These are phyloP conservation scores for Zizania palustris DNA, from an alignment of 202 grass and related monocot species.

Conservation along the genomic window DNA sequence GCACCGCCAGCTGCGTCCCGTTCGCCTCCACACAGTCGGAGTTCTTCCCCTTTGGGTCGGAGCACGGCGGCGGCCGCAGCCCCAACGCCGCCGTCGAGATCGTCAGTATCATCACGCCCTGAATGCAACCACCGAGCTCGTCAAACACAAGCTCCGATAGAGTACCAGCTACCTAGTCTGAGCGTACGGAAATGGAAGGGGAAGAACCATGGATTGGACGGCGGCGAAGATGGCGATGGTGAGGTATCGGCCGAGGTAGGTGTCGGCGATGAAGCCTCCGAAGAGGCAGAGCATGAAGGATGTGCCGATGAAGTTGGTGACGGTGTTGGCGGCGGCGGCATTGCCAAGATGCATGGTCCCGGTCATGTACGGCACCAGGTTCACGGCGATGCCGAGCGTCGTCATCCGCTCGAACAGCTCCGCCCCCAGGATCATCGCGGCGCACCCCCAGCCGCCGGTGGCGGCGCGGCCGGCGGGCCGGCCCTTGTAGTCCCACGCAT, in stretches of 20 bases:
- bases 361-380: conserved; percentile 71
- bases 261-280: conserved; percentile 70
- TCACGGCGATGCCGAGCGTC: conserved; percentile 71
- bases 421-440: conserved; percentile 80
- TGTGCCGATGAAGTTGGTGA: conserved; percentile 77
- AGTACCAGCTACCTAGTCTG: no score
- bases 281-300: conserved; percentile 83
- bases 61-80: conserved; percentile 54
- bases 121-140: not conserved
- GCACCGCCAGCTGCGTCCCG: conserved; percentile 57
- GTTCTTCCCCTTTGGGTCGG: conserved; percentile 33
- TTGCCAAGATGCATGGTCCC: conserved; percentile 72
- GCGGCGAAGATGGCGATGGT: conserved; percentile 67
- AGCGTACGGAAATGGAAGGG: no score
- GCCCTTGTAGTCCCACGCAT: conserved; percentile 93
- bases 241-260: conserved; percentile 78
- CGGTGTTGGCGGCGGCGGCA: conserved; percentile 63
- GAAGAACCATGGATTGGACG: conserved; percentile 53
- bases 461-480: conserved; percentile 49
- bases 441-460: conserved; percentile 70
- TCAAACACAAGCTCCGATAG: no score
- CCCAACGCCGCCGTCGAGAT: conserved; percentile 49
- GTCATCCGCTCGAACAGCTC: conserved; percentile 75
- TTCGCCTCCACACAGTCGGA: conserved; percentile 47
- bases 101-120: conserved; percentile 68